These are phyloP conservation scores for Fusarium nematophilum DNA, from an alignment of 2,329 filamentous ascomycete species.

Conservation along the genomic window DNA sequence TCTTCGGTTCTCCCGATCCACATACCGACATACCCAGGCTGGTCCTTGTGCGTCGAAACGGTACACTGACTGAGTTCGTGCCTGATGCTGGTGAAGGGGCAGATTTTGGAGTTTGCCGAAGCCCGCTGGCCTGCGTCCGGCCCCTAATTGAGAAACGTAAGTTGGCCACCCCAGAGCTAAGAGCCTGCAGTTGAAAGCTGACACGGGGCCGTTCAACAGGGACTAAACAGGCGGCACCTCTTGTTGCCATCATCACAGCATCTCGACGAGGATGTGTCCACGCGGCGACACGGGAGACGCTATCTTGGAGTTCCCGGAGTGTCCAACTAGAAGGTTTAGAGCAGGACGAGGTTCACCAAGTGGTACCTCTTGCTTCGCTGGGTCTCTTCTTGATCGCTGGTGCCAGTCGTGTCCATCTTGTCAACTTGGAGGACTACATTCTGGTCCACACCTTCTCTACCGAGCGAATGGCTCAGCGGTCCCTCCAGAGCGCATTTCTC, in stretches of 20 bases:
- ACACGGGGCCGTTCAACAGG: slow-evolving; percentile 8
- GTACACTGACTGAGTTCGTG: slow-evolving; percentile 69
- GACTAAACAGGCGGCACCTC: slow-evolving; percentile 21
- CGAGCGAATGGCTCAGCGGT: slow-evolving; percentile 66
- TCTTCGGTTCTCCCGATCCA: slow-evolving; percentile 64
- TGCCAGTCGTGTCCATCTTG: slow-evolving; percentile 68
- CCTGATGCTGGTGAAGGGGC: slow-evolving; percentile 54
- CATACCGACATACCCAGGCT: slow-evolving; percentile 57
- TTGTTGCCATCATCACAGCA: slow-evolving; percentile 54
- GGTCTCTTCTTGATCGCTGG: slow-evolving; percentile 71
- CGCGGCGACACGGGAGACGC: slow-evolving; percentile 54
- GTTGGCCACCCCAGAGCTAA: slow-evolving; percentile 19
- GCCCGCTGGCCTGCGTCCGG: slow-evolving; percentile 62
- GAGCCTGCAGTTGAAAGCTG: not conserved
- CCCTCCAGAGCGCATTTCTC: slow-evolving; percentile 70
- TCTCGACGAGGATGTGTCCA: slow-evolving; percentile 64
- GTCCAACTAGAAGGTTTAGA: slow-evolving; percentile 57
- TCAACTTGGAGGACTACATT: slow-evolving; percentile 55
- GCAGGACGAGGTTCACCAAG: slow-evolving; percentile 60
- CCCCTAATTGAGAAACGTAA: slow-evolving; percentile 59
- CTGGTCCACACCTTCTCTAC: slow-evolving; percentile 73
- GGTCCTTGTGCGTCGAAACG: slow-evolving; percentile 72
- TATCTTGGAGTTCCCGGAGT: slow-evolving; percentile 62
- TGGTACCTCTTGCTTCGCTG: slow-evolving; percentile 69
- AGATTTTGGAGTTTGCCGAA: slow-evolving; percentile 63